Evolutionary conservation across 164 flowering plant genomes (phyloP).

Genomic region (Warburgia ugandensis): DNA sequence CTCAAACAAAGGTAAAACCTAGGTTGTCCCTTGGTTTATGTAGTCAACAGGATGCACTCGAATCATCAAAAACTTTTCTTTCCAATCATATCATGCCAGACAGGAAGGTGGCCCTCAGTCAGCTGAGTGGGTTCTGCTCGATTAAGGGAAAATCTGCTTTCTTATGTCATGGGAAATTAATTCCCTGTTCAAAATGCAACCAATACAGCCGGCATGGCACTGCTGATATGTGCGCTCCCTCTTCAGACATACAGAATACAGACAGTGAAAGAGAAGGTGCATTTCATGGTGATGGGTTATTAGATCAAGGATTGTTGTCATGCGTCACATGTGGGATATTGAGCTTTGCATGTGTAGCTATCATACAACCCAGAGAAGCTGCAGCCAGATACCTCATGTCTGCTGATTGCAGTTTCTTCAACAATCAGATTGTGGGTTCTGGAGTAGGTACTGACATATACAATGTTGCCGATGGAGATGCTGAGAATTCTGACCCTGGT

Average conservation of each 20-base stretch:
- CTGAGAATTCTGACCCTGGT: slow-evolving; percentile 20
- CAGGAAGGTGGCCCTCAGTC: slow-evolving; percentile 22
- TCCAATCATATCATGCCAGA: slow-evolving; percentile 28
- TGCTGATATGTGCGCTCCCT: slow-evolving; percentile 11
- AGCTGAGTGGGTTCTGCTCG: slow-evolving; percentile 27
- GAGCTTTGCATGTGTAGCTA: slow-evolving; percentile 76
- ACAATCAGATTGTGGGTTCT: slow-evolving; percentile 43
- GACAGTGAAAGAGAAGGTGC: slow-evolving; percentile 18
- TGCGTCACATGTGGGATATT: slow-evolving; percentile 93
- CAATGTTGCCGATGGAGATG: slow-evolving; percentile 14
- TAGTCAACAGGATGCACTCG: slow-evolving; percentile 35
- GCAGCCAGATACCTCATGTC: slow-evolving; percentile 71
- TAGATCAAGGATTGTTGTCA: slow-evolving; percentile 71
- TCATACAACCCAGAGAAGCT: slow-evolving; percentile 71
- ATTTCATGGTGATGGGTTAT: slow-evolving; percentile 32
- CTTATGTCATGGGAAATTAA: slow-evolving; percentile 20
- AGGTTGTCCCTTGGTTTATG: slow-evolving; percentile 38
- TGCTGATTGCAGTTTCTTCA: slow-evolving; percentile 60
- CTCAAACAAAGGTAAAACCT: slow-evolving; percentile 35
- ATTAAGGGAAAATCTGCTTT: slow-evolving; percentile 38
- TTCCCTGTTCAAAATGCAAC: slow-evolving; percentile 10
- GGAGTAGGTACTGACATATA: slow-evolving; percentile 23
- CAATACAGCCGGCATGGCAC: slow-evolving; percentile 15
- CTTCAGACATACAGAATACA: slow-evolving; percentile 13
- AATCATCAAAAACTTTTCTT: slow-evolving; percentile 21